A percentile compares a stretch with the other conserved stretches of the same genome.
Evolutionary conservation across 495 filamentous ascomycete genomes (phyloP).

Genomic region (Symbiotaphrina buchneri): DNA sequence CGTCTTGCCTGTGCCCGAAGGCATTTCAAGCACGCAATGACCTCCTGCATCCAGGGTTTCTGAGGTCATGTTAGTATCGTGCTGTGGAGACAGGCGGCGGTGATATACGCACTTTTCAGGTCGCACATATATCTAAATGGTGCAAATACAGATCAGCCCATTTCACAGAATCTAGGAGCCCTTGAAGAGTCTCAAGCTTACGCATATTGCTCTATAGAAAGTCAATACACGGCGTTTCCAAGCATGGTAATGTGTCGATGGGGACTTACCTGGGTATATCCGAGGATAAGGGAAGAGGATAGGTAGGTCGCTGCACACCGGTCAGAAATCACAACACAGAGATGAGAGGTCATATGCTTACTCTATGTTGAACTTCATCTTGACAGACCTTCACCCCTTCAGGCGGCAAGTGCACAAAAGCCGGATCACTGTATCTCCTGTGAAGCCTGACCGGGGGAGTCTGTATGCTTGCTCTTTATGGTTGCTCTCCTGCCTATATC

Average conservation of each 20-base stretch:
- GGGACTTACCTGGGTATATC: slow-evolving; percentile 59
- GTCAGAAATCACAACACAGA: slow-evolving; percentile 6
- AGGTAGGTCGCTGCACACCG: slow-evolving; percentile 47
- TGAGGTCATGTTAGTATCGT: too few species aligned
- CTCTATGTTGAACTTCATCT: slow-evolving; percentile 97
- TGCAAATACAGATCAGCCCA: slow-evolving; percentile 3
- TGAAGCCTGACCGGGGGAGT: too few species aligned
- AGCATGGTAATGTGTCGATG: neutral
- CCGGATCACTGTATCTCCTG: too few species aligned
- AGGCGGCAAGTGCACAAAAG: too few species aligned
- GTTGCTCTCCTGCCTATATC: too few species aligned
- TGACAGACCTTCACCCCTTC: too few species aligned
- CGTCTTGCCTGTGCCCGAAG: slow-evolving; percentile 97
- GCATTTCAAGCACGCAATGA: slow-evolving; percentile 98
- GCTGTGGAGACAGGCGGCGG: too few species aligned
- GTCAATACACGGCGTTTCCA: slow-evolving; percentile 4
- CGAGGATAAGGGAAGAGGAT: slow-evolving; percentile 93
- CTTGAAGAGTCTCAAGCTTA: slow-evolving; percentile 14
- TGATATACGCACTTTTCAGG: slow-evolving; percentile 59
- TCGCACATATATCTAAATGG: slow-evolving; percentile 75
- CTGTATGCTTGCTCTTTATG: too few species aligned
- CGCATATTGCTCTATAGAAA: slow-evolving; percentile 63
- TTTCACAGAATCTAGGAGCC: slow-evolving; percentile 1
- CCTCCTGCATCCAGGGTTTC: slow-evolving; percentile 82
- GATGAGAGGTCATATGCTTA: slow-evolving; percentile 12